These are phyloP conservation scores for Thozetella sp. DNA, from an alignment of 495 filamentous ascomycete genomes.

Conservation along the genomic window DNA sequence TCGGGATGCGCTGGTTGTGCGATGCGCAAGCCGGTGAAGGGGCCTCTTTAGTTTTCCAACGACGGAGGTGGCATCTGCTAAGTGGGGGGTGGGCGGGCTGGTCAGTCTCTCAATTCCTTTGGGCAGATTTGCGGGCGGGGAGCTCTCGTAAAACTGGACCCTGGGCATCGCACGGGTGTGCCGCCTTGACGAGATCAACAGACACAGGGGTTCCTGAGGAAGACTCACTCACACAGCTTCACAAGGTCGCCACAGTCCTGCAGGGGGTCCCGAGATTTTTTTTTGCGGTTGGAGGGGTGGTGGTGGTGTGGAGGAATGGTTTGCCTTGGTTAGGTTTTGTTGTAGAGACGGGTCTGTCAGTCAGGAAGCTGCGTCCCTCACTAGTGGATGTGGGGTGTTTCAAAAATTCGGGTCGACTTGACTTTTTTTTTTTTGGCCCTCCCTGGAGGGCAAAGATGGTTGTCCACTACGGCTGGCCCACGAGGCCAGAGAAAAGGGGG, in stretches of 20 bases:
- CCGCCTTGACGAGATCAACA: no score
- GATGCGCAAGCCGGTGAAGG: constrained; percentile 1
- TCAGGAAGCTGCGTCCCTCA: neutral
- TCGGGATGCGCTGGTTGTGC: neutral
- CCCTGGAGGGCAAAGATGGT: neutral
- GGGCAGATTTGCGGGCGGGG: no score
- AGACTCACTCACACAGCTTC: constrained; percentile 1
- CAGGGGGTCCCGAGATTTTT: neutral
- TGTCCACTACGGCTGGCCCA: no score
- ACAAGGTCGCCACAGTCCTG: neutral
- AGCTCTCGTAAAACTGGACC: neutral
- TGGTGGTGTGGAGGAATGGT: neutral
- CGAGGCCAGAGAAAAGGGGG: no score
- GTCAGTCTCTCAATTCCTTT: neutral
- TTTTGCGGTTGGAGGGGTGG: constrained; percentile 1
- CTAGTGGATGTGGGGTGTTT: constrained; percentile 21
- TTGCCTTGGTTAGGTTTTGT: neutral
- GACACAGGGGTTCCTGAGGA: no score
- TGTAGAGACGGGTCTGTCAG: constrained; percentile 5
- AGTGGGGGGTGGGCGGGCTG: constrained; percentile 4
- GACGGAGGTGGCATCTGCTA: constrained; percentile 4
- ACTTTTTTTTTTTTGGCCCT: constrained; percentile 7
- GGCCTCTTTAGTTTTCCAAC: neutral
- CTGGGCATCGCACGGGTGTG: no score
- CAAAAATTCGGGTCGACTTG: constrained; percentile 15